Evolutionary conservation across 768 basidiomycete genomes (phyloP).

Genomic region (Podaxis mareebaensis): DNA sequence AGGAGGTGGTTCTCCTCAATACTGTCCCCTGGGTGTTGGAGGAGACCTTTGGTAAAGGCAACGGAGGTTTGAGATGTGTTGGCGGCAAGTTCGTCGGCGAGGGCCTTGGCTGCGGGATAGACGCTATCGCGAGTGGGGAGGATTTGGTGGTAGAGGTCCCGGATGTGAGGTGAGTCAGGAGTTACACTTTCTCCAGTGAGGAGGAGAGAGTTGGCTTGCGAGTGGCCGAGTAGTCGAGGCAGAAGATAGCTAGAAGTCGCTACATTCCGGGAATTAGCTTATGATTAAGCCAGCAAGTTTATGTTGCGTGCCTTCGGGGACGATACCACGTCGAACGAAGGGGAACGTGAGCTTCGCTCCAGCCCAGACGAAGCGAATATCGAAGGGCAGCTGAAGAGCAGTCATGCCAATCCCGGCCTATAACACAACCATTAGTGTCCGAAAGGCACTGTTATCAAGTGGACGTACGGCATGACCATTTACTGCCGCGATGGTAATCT

Average conservation of each 20-base stretch:
- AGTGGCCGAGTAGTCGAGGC: conserved; percentile 54
- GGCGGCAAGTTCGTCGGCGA: conserved; percentile 51
- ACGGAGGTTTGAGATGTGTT: conserved; percentile 53
- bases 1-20: conserved; percentile 55
- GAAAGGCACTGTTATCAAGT: neutral
- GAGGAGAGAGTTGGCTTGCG: conserved; percentile 51
- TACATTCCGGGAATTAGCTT: neutral
- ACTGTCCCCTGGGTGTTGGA: conserved; percentile 50
- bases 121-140: conserved; percentile 52
- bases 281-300: neutral
- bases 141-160: conserved; percentile 46
- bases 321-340: conserved; percentile 50
- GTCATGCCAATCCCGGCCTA: conserved; percentile 53
- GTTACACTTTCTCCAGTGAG: conserved; percentile 46
- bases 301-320: conserved; percentile 45
- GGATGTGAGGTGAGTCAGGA: conserved; percentile 44
- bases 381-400: conserved; percentile 50
- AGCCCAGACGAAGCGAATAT: conserved; percentile 53
- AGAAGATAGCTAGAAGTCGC: conserved; percentile 44
- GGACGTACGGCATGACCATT: conserved; percentile 48
- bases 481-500: conserved; percentile 53
- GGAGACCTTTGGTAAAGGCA: conserved; percentile 51
- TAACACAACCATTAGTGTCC: neutral
- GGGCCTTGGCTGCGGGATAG: conserved; percentile 49
- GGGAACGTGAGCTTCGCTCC: conserved; percentile 50